Percentiles rank a stretch among this genome's conserved stretches.
phyloP scores from a whole-genome alignment of 1,139 yeast species.

The Geotrichum restrictum region DNA sequence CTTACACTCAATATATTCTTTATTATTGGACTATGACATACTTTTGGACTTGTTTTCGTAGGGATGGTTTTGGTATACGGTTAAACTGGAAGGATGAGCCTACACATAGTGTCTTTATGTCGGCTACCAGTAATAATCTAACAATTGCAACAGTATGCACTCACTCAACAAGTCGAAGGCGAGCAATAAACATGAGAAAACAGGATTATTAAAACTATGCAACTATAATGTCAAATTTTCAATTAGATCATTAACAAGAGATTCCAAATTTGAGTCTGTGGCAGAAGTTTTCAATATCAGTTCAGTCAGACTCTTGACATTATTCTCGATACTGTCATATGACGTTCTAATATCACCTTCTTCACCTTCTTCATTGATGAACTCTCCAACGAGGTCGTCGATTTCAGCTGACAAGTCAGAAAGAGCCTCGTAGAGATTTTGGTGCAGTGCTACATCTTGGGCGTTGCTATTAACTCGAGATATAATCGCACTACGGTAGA shows the following conservation, averaged over 20 bases:
- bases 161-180: not conserved
- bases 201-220: not conserved
- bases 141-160: too few relatives aligned
- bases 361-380: constrained; percentile 8
- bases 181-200: not conserved
- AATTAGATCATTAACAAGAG: constrained; percentile 3
- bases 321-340: not conserved
- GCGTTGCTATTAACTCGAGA: constrained; percentile 13
- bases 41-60: too few relatives aligned
- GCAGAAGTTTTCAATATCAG: not conserved
- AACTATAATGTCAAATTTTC: constrained; percentile 7
- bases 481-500: constrained; percentile 2
- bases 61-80: too few relatives aligned
- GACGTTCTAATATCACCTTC: constrained; percentile 1
- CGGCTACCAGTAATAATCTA: too few relatives aligned
- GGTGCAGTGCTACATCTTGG: constrained; percentile 11
- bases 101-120: too few relatives aligned
- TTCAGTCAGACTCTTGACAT: constrained; percentile 2
- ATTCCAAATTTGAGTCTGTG: constrained; percentile 1
- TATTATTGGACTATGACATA: not conserved
- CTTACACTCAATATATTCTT: too few relatives aligned
- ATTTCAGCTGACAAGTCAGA: constrained; percentile 5
- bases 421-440: constrained; percentile 2
- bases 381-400: constrained; percentile 16
- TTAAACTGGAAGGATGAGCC: too few relatives aligned